Conservation (phyloP, 1,139 yeast genomes). For the Zygoascus hellenicus region DNA sequence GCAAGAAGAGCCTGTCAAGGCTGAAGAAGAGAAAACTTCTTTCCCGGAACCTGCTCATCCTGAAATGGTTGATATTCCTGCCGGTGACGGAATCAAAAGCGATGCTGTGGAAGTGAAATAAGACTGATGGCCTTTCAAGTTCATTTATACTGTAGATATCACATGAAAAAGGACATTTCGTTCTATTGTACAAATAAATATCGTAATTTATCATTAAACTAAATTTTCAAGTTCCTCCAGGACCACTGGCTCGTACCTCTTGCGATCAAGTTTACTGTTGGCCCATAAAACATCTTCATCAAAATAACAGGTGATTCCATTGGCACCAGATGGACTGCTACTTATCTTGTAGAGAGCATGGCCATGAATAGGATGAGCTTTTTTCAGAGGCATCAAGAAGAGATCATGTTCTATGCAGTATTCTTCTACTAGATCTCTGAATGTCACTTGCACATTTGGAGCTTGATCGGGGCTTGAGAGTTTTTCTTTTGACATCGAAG, state of each 20-base stretch:
- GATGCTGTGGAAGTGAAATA: not conserved
- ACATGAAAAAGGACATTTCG: not conserved
- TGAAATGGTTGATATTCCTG: constrained; percentile 3
- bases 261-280: constrained; percentile 15
- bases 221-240: constrained; percentile 24
- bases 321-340: constrained; percentile 29
- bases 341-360: constrained; percentile 36
- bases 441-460: constrained; percentile 24
- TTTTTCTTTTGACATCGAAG: not conserved
- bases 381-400: constrained; percentile 32
- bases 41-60: constrained; percentile 16
- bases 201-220: not conserved
- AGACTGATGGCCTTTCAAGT: not conserved
- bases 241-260: constrained; percentile 23
- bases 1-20: constrained; percentile 8
- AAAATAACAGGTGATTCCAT: constrained; percentile 36
- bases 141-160: constrained; percentile 2
- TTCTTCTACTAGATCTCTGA: constrained; percentile 48
- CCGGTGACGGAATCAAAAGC: not conserved
- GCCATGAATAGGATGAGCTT: constrained; percentile 33
- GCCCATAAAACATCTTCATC: constrained; percentile 46
- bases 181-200: not conserved
- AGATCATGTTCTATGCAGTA: constrained; percentile 36
- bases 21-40: too few species aligned
- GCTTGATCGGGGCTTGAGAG: not conserved